Evolutionary conservation across 306 rosid species (phyloP).

Genomic region (Gillenia trifoliata): DNA sequence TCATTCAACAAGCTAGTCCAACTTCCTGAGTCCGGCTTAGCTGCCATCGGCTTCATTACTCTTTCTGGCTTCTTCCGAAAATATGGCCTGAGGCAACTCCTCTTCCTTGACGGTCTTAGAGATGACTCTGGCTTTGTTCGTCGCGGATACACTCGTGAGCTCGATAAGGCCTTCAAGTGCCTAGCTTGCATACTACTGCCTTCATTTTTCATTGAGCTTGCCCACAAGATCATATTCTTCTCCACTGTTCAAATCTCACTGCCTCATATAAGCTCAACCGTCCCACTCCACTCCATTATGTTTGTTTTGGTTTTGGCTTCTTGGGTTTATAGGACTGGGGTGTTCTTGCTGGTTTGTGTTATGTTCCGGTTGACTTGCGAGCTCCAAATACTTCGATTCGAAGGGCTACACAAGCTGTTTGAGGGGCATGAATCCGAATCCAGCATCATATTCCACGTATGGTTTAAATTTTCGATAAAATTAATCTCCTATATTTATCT

Average conservation of each 20-base stretch:
- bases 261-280: conserved; percentile 27
- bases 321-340: conserved; percentile 78
- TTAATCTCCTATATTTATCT: no score
- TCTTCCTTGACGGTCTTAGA: conserved; percentile 52
- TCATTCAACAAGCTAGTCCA: conserved; percentile 75
- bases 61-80: conserved; percentile 55
- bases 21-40: conserved; percentile 62
- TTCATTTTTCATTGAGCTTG: conserved; percentile 61
- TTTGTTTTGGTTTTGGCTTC: conserved; percentile 51
- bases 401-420: conserved; percentile 68
- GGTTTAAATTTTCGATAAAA: neutral
- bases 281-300: conserved; percentile 42
- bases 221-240: conserved; percentile 65
- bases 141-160: conserved; percentile 50
- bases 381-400: conserved; percentile 74
- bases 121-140: conserved; percentile 49
- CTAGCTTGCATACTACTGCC: conserved; percentile 61
- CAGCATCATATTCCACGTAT: conserved; percentile 31
- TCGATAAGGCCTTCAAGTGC: conserved; percentile 63
- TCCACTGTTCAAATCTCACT: conserved; percentile 41
- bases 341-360: conserved; percentile 74
- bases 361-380: conserved; percentile 76
- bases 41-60: conserved; percentile 60
- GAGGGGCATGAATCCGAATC: conserved; percentile 54
- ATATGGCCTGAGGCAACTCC: conserved; percentile 68